Evolutionary conservation across 192 early-diverging fungal species (phyloP).

Genomic region (Mortierella alpina): DNA sequence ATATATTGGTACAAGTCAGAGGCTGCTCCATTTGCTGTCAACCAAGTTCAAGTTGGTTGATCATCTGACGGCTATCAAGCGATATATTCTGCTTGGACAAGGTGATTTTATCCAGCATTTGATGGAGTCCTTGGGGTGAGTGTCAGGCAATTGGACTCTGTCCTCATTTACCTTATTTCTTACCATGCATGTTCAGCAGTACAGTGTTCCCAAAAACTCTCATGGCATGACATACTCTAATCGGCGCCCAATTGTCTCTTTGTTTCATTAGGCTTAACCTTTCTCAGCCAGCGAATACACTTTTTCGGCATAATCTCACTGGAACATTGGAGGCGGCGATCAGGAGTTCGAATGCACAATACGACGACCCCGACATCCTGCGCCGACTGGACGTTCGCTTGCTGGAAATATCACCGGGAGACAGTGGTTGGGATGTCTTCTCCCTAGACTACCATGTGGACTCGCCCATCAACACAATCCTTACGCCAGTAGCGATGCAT

Average conservation of each 20-base stretch:
- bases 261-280: slow-evolving; percentile 56
- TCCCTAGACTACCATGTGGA: slow-evolving; percentile 87
- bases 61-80: slow-evolving; percentile 86
- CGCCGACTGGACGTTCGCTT: slow-evolving; percentile 83
- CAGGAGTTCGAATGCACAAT: slow-evolving; percentile 89
- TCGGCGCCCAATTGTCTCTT: background rate
- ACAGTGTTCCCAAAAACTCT: no score
- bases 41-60: slow-evolving; percentile 85
- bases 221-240: background rate
- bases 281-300: slow-evolving; percentile 73
- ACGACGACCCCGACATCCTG: slow-evolving; percentile 81
- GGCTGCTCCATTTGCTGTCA: slow-evolving; percentile 84
- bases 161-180: background rate
- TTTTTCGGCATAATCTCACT: slow-evolving; percentile 92
- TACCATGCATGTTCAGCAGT: background rate
- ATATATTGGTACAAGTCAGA: slow-evolving; percentile 76
- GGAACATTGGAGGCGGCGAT: slow-evolving; percentile 87
- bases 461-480: slow-evolving; percentile 86
- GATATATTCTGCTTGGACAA: slow-evolving; percentile 91
- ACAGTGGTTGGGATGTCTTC: slow-evolving; percentile 94
- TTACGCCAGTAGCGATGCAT: slow-evolving; percentile 78
- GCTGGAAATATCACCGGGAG: slow-evolving; percentile 74
- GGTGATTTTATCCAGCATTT: slow-evolving; percentile 95
- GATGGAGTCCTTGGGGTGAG: slow-evolving; percentile 85
- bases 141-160: background rate